phyloP scores from a whole-genome alignment of 441 rosid species.

The Erodium moschatum region DNA sequence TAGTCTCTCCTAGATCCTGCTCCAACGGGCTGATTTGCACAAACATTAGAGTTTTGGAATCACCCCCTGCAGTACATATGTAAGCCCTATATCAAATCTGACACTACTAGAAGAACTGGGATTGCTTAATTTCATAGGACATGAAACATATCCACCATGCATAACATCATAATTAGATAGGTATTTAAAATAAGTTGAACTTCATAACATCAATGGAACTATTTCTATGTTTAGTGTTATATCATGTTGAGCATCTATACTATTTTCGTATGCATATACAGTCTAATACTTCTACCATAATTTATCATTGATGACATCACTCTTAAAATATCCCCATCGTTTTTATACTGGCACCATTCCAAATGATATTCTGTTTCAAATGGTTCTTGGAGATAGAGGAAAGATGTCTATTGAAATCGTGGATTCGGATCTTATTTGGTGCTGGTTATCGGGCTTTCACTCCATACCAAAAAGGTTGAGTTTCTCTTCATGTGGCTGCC shows the following conservation, averaged over 20 bases:
- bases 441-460: too few species aligned
- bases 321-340: background rate
- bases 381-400: background rate
- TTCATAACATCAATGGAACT: background rate
- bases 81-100: slow-evolving; percentile 16
- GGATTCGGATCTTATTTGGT: too few species aligned
- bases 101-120: background rate
- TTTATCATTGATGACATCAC: background rate
- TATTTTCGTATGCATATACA: too few species aligned
- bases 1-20: slow-evolving; percentile 70
- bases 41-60: slow-evolving; percentile 91
- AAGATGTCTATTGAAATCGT: background rate
- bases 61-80: slow-evolving; percentile 56
- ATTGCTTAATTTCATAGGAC: background rate
- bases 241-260: too few species aligned
- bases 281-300: background rate
- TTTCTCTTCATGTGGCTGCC: slow-evolving; percentile 1
- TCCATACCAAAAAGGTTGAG: background rate
- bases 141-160: background rate
- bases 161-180: background rate
- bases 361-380: background rate
- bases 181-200: slow-evolving; percentile 3
- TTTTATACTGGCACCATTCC: background rate
- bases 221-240: background rate
- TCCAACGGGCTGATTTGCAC: slow-evolving; percentile 90